Conservation (phyloP, 2,329 filamentous ascomycete genomes). For the Thielaviopsis populi region DNA sequence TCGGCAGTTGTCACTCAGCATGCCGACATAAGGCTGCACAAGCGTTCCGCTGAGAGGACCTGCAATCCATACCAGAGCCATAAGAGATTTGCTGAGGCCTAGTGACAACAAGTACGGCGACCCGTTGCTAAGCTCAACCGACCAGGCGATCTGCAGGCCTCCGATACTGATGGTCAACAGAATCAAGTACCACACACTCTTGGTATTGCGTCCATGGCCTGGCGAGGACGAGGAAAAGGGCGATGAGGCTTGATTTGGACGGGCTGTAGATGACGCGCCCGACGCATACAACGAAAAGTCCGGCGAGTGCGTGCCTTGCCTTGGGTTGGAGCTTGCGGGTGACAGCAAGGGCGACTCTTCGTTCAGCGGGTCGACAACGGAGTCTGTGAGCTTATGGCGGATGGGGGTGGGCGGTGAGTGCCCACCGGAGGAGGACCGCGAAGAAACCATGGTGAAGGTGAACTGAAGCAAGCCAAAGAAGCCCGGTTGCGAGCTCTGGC, state of each 20-base stretch:
- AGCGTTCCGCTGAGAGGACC: slow-evolving; percentile 64
- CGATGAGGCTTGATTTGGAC: neutral
- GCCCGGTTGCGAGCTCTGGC: neutral
- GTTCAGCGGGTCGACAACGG: slow-evolving; percentile 17
- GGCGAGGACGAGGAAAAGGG: neutral
- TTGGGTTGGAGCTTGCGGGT: slow-evolving; percentile 10
- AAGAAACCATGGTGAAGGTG: slow-evolving; percentile 4
- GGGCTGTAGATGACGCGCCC: neutral
- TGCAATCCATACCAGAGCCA: slow-evolving; percentile 70
- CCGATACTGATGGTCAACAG: slow-evolving; percentile 76
- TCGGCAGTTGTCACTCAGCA: slow-evolving; percentile 65
- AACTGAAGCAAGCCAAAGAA: neutral
- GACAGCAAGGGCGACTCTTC: slow-evolving; percentile 18
- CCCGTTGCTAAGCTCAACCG: slow-evolving; percentile 84
- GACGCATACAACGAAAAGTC: slow-evolving; percentile 24
- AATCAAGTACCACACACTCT: slow-evolving; percentile 73
- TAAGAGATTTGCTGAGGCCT: slow-evolving; percentile 66
- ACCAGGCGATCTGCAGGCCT: slow-evolving; percentile 88
- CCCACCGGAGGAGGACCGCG: slow-evolving; percentile 4
- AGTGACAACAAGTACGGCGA: slow-evolving; percentile 71
- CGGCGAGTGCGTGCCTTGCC: slow-evolving; percentile 19
- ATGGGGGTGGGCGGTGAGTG: slow-evolving; percentile 5
- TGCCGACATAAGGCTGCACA: slow-evolving; percentile 71
- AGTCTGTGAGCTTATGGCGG: slow-evolving; percentile 11
- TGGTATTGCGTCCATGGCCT: slow-evolving; percentile 40